Evolutionary conservation across 2,329 filamentous ascomycete species (phyloP), one percentile per base, ranked within the genome.

Genomic region (Colletotrichum higginsianum): DNA sequence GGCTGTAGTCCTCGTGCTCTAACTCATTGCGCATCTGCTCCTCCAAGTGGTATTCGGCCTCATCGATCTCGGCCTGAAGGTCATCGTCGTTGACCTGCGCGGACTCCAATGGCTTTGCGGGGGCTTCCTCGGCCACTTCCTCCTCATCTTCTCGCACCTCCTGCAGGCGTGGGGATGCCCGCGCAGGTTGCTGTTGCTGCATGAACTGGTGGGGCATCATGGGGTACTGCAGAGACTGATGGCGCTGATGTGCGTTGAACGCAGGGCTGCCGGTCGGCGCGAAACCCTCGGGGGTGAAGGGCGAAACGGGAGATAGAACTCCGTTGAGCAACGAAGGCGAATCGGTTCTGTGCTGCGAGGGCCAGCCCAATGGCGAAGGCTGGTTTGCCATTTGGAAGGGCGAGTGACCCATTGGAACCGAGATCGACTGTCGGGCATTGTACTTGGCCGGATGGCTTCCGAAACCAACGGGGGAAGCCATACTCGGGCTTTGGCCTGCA

Each of bases 1-100:
- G 92, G 76, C 90, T 93, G 78, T 94, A 92, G 75, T 94, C 93
- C 66, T 93, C 92, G 75, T 95, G 92, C 71, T 95, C 92, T 60
- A 96, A 85, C 77, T 96, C 92, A 65, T 92, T 91, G 62, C 94
- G 91, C 73, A 95, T 90, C 72, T 94, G 91, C 78, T 95, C 91
- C 78, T 95, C 93, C 73, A 96, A 82, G 76, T 96, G 94, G 78
- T 96, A 96, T 77, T 97, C 94, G 5, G 93, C 92, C 77, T 95
- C 93, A 61, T 96, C 92, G 67, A 97, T 92, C 75, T 96, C 94
- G 73, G 92, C 92, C 79, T 98, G 94, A 30, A 97, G 86, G 75
- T 95, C 95, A 76, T 95, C 93, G 57, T 83, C 81, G 69, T 73
- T 73, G 56, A 84, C 84, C 57, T 82, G 81, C 13, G 76, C 67